Conservation (phyloP, 2,329 filamentous ascomycete genomes). For the Talaromyces funiculosus region DNA sequence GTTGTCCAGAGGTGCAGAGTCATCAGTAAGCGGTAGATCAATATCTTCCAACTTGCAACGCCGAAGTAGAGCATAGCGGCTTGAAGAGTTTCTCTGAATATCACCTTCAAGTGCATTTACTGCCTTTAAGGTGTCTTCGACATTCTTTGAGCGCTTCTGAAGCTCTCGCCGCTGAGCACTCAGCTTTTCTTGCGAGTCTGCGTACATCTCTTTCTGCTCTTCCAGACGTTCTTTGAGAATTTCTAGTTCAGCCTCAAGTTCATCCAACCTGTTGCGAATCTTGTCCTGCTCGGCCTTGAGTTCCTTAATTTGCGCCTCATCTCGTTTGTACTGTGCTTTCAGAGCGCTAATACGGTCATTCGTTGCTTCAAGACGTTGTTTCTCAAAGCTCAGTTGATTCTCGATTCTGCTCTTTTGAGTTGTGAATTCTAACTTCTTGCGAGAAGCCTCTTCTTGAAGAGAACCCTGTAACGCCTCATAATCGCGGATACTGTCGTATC, state of each 20-base stretch:
- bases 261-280: constrained; percentile 67
- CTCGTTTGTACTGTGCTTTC: constrained; percentile 59
- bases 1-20: constrained; percentile 67
- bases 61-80: constrained; percentile 76
- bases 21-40: constrained; percentile 68
- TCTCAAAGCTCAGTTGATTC: constrained; percentile 58
- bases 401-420: constrained; percentile 64
- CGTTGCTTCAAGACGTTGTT: constrained; percentile 65
- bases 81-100: constrained; percentile 76
- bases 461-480: constrained; percentile 93
- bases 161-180: constrained; percentile 73
- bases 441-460: constrained; percentile 79
- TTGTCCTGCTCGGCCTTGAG: constrained; percentile 67
- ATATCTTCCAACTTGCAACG: constrained; percentile 93
- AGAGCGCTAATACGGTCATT: constrained; percentile 64
- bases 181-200: constrained; percentile 67
- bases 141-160: constrained; percentile 76
- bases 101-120: constrained; percentile 77
- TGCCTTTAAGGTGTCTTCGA: constrained; percentile 68
- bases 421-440: constrained; percentile 81
- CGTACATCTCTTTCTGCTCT: constrained; percentile 61
- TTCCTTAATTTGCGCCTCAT: constrained; percentile 62
- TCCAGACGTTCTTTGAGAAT: constrained; percentile 67
- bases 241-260: constrained; percentile 70
- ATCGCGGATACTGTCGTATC: constrained; percentile 82